Base-by-base conservation (phyloP, 495 filamentous ascomycete genomes). In the Lasiosphaeria hispida region DNA sequence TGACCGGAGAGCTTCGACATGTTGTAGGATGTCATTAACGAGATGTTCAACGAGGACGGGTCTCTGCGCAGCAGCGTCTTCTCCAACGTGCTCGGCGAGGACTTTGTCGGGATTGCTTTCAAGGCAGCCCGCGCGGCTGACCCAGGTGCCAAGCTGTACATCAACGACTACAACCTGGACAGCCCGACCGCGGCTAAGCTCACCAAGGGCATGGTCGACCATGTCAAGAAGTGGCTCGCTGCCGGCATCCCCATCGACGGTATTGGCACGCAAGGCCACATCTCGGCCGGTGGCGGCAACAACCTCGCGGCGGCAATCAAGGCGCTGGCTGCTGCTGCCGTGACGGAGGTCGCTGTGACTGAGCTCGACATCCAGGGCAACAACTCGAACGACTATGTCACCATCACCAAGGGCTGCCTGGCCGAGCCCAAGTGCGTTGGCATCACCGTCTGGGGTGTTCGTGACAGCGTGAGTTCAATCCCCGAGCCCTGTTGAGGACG, bases 391-490 rank as follows among this genome's bases (percentile, higher is more conserved):
- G 86, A 90, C 71, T 91, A 87, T 64, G 73, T 79, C 36, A 75
- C 81, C 43, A 78, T 86, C 45, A 80, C 82, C 57, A 80, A 85
- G 15, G 85, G 85, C 33, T 91, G 87, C 63, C 64, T 88, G 41
- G 72, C 77, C 58, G 77, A 84, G 63, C 56, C 75, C 7, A 86
- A 84, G 68, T 90, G 87, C 66, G 79, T 89, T 18, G 87, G 87
- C 53, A 83, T 91, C 61, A 89, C 87, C 11, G 85, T 87, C 33
- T 91, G 87, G 88, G 87, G 87, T 63, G 83, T 91, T 8, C 74
- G 82, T 53, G 87, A 90, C 63, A 67, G 69, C 23, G 84, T 84
- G 68, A 73, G 76, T 67, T 33, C 44, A 30, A 30, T 62, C 13
- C 53, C 39, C 11, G 33, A 3, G 39, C n/a, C 30, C 38, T 23